phyloP scores from a whole-genome alignment of 2,329 filamentous ascomycete genomes.

The Diplocarpon mali region DNA sequence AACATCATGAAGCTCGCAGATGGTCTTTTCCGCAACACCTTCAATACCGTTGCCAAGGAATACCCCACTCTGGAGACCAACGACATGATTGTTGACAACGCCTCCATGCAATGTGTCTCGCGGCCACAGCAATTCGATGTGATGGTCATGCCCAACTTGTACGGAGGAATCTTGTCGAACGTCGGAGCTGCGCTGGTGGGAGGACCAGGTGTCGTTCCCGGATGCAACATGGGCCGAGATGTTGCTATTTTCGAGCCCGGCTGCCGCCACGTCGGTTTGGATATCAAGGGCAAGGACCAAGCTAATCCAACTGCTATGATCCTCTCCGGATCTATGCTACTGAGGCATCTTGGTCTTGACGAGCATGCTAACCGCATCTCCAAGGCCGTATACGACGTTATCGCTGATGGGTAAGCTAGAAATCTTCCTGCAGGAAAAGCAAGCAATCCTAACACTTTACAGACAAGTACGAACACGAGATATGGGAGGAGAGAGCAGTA shows the following conservation, averaged over 20 bases:
- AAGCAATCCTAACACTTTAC: conserved; percentile 24
- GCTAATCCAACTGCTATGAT: conserved; percentile 96
- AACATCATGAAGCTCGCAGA: conserved; percentile 99
- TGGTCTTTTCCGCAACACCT: conserved; percentile 95
- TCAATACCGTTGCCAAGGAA: conserved; percentile 86
- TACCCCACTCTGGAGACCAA: conserved; percentile 92
- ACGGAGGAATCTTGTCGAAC: conserved; percentile 98
- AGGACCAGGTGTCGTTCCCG: conserved; percentile 91
- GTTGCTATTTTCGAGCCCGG: conserved; percentile 98
- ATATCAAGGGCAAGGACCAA: conserved; percentile 99
- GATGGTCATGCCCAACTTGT: conserved; percentile 99
- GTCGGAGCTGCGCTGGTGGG: conserved; percentile 95
- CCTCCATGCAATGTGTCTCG: conserved; percentile 97
- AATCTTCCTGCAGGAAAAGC: background rate
- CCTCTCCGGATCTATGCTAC: conserved; percentile 90
- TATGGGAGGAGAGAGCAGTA: conserved; percentile 86
- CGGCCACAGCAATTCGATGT: conserved; percentile 97
- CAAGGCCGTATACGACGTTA: conserved; percentile 67
- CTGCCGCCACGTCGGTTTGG: conserved; percentile 96
- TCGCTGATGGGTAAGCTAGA: conserved; percentile 71
- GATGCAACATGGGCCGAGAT: conserved; percentile 98
- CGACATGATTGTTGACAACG: conserved; percentile 99
- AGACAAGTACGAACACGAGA: conserved; percentile 85
- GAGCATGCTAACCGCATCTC: conserved; percentile 98
- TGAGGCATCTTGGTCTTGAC: conserved; percentile 92